Percentiles rank a stretch among this genome's conserved stretches.
phyloP scores from a whole-genome alignment of 2,329 filamentous ascomycete species.

The Aspergillus melleus region DNA sequence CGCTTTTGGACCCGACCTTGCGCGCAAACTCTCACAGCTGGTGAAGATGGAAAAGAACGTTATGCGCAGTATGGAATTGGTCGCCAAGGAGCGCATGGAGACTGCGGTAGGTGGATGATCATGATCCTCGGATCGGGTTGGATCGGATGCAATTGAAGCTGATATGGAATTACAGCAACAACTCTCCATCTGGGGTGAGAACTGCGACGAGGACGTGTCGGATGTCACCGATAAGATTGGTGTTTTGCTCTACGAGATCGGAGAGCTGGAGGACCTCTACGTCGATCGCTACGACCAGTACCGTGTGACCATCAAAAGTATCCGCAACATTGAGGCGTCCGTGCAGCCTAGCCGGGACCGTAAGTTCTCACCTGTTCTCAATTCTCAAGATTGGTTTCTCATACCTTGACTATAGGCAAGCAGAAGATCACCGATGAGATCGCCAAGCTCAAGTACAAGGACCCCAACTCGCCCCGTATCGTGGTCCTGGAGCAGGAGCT shows the following conservation, averaged over 20 bases:
- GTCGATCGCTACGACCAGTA: conserved; percentile 99
- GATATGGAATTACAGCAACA: conserved; percentile 69
- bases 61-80: conserved; percentile 96
- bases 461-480: conserved; percentile 96
- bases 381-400: neutral
- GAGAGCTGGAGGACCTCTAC: conserved; percentile 96
- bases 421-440: conserved; percentile 99
- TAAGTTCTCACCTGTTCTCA: conserved; percentile 51
- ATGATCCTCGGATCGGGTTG: neutral
- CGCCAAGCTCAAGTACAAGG: conserved; percentile 98
- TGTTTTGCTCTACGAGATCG: conserved; percentile 96
- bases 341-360: conserved; percentile 97
- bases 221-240: conserved; percentile 99
- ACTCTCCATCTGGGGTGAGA: conserved; percentile 96
- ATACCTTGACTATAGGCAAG: conserved; percentile 64
- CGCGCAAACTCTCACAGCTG: conserved; percentile 95
- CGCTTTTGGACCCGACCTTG: conserved; percentile 73
- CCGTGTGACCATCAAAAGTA: conserved; percentile 98
- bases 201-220: conserved; percentile 93
- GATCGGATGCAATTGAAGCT: conserved; percentile 11
- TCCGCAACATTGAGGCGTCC: conserved; percentile 97
- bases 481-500: conserved; percentile 98
- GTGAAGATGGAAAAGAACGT: conserved; percentile 99
- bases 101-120: conserved; percentile 72
- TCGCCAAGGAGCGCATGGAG: conserved; percentile 96